Evolutionary conservation across 2,329 filamentous ascomycete species (phyloP).

Genomic region (Cladophialophora chaetospira): DNA sequence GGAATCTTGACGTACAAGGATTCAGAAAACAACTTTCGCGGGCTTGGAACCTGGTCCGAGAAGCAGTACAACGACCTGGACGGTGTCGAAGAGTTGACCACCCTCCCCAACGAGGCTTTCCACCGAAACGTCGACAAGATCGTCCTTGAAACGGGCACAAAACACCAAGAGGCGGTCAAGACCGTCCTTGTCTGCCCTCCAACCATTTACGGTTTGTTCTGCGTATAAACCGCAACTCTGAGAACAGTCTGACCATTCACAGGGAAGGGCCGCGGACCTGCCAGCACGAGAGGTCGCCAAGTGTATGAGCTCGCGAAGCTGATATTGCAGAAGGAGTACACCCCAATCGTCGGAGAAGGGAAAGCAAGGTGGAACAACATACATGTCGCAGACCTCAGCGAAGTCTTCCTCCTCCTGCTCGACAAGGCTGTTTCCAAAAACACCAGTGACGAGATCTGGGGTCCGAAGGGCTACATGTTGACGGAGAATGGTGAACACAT

Average conservation of each 20-base stretch:
- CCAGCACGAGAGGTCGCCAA: slow-evolving; percentile 58
- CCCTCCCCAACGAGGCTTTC: slow-evolving; percentile 47
- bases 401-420: slow-evolving; percentile 56
- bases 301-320: slow-evolving; percentile 56
- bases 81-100: slow-evolving; percentile 44
- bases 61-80: slow-evolving; percentile 51
- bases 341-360: slow-evolving; percentile 58
- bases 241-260: too few relatives aligned
- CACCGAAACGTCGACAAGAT: slow-evolving; percentile 71
- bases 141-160: slow-evolving; percentile 54
- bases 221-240: background rate
- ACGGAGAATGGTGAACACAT: slow-evolving; percentile 61
- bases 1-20: slow-evolving; percentile 44
- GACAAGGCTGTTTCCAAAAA: slow-evolving; percentile 54
- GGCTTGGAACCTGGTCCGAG: slow-evolving; percentile 43
- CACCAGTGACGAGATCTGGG: slow-evolving; percentile 39
- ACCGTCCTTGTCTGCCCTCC: slow-evolving; percentile 66
- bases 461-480: slow-evolving; percentile 63
- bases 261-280: slow-evolving; percentile 59
- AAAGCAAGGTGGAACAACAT: slow-evolving; percentile 62
- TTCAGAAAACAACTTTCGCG: slow-evolving; percentile 44
- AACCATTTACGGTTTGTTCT: slow-evolving; percentile 58
- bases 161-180: slow-evolving; percentile 52
- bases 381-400: slow-evolving; percentile 60
- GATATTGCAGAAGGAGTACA: slow-evolving; percentile 54